Conservation (phyloP, 495 filamentous ascomycete genomes). For the Endocarpon pusillum region DNA sequence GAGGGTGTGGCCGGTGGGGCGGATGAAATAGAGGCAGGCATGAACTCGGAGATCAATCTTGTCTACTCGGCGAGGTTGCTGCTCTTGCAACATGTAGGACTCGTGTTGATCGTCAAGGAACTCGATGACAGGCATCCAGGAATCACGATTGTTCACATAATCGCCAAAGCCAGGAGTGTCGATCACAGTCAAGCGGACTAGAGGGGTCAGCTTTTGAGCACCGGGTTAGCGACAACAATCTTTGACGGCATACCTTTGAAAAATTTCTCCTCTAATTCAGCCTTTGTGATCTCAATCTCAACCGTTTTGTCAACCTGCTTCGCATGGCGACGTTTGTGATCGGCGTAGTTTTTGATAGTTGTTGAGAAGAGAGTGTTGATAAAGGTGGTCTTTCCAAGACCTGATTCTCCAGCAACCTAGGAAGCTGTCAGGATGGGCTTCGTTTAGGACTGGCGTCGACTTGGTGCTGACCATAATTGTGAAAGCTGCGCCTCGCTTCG, state of each 20-base stretch:
- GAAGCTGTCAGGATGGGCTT: conserved; percentile 19
- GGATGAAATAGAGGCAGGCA: conserved; percentile 96
- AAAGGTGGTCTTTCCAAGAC: conserved; percentile 97
- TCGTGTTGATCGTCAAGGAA: conserved; percentile 99
- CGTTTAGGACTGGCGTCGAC: no score
- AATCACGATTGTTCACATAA: conserved; percentile 99
- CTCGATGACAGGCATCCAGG: conserved; percentile 99
- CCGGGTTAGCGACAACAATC: no score
- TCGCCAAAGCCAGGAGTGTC: conserved; percentile 98
- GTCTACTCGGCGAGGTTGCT: conserved; percentile 90
- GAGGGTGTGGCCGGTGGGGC: conserved; percentile 92
- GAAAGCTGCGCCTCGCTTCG: conserved; percentile 95
- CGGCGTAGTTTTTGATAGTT: conserved; percentile 99
- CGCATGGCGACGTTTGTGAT: conserved; percentile 93
- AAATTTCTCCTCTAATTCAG: conserved; percentile 99
- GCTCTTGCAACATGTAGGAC: conserved; percentile 99
- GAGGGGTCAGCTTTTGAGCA: conserved; percentile 8
- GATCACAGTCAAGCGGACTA: conserved; percentile 95
- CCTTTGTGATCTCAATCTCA: conserved; percentile 99
- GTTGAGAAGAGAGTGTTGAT: conserved; percentile 99
- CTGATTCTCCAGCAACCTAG: conserved; percentile 97
- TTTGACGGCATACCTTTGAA: conserved; percentile 66
- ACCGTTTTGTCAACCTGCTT: conserved; percentile 99
- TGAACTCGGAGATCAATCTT: conserved; percentile 99
- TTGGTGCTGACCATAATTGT: conserved; percentile 76